Conservation (phyloP, 169 alveolate species). For the Toxoplasma gondii region DNA sequence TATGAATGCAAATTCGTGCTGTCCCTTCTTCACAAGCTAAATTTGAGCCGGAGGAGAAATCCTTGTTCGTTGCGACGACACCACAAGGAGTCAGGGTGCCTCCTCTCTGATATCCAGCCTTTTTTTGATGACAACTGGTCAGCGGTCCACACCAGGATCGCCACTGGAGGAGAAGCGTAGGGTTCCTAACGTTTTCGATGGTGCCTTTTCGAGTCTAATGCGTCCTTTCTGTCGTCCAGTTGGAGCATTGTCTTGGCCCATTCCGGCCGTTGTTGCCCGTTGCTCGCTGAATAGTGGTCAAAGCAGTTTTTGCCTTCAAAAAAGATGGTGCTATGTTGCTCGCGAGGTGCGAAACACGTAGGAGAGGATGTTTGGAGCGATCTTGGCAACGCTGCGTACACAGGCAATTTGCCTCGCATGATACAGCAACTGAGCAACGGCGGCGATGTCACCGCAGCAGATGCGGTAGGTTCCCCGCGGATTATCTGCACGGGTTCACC, state of each 20-base stretch:
- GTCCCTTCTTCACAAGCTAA: too few relatives aligned
- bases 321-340: not conserved
- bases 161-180: too few relatives aligned
- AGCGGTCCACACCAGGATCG: too few relatives aligned
- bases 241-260: not conserved
- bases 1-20: too few relatives aligned
- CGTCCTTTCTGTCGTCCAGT: not conserved
- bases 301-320: not conserved
- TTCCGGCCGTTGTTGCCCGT: too few relatives aligned
- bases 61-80: too few relatives aligned
- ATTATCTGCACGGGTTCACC: not conserved
- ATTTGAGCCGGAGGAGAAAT: too few relatives aligned
- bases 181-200: not conserved
- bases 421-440: conserved; percentile 17
- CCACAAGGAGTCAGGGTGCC: too few relatives aligned
- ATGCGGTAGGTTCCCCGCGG: not conserved
- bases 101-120: too few relatives aligned
- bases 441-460: not conserved
- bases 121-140: too few relatives aligned
- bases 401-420: conserved; percentile 21
- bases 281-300: too few relatives aligned
- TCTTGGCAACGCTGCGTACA: conserved; percentile 24
- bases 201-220: not conserved
- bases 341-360: not conserved
- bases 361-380: conserved; percentile 32